These are phyloP conservation scores for Trichoderma sp. DNA, from an alignment of 2,329 filamentous ascomycete species.

Conservation along the genomic window DNA sequence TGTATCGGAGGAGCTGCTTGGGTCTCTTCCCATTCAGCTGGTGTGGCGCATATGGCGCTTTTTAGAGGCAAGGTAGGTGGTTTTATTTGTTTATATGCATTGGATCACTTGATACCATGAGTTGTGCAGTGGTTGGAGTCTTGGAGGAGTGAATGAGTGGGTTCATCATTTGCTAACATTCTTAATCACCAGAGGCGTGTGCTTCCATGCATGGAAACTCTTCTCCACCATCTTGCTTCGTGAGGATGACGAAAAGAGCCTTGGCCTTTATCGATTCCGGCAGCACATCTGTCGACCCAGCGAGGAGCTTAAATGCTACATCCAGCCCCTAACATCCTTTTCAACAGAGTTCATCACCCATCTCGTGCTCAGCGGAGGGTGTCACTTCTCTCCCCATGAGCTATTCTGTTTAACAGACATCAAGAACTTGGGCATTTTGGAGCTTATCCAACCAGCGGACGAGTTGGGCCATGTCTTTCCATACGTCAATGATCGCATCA, in stretches of 20 bases:
- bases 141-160: not conserved
- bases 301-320: conserved; percentile 41
- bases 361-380: conserved; percentile 43
- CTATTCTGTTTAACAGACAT: conserved; percentile 45
- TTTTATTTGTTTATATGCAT: not conserved
- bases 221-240: conserved; percentile 40
- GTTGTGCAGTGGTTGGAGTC: not conserved
- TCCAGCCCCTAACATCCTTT: conserved; percentile 40
- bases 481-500: conserved; percentile 47
- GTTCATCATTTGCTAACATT: conserved; percentile 2
- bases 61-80: conserved; percentile 42
- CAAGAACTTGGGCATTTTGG: conserved; percentile 51
- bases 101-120: not conserved
- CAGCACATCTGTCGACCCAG: conserved; percentile 44
- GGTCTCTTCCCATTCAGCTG: conserved; percentile 39
- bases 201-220: conserved; percentile 45
- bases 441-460: conserved; percentile 46
- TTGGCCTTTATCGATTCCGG: conserved; percentile 43
- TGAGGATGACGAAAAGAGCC: conserved; percentile 39
- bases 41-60: conserved; percentile 45
- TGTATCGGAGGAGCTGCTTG: conserved; percentile 39
- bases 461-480: conserved; percentile 37
- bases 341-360: conserved; percentile 45
- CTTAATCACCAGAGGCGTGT: conserved; percentile 36
- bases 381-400: conserved; percentile 41